phyloP scores from a whole-genome alignment of 768 basidiomycete genomes.

The Leucocoprinus leucothites region DNA sequence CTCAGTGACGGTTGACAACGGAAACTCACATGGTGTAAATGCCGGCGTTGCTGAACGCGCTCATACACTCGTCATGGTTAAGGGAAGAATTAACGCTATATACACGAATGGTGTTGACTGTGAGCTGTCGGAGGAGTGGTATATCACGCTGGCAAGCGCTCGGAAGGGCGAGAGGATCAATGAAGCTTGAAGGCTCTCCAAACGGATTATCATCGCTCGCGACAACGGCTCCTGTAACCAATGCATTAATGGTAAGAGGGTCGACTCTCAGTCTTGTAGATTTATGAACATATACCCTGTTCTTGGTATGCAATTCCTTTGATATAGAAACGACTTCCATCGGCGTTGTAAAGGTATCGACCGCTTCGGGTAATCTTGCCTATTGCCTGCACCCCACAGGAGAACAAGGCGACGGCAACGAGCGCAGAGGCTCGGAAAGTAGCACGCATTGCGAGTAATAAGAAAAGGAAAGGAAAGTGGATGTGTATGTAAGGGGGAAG shows the following conservation, averaged over 20 bases:
- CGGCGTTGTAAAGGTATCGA: slow-evolving; percentile 76
- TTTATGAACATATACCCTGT: slow-evolving; percentile 49
- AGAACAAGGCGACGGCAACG: slow-evolving; percentile 37
- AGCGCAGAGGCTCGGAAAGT: slow-evolving; percentile 29
- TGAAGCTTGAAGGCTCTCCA: slow-evolving; percentile 68
- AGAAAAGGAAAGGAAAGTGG: slow-evolving; percentile 10
- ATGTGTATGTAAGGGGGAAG: slow-evolving; percentile 2
- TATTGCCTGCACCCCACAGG: slow-evolving; percentile 61
- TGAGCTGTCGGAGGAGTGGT: slow-evolving; percentile 70
- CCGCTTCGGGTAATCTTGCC: slow-evolving; percentile 67
- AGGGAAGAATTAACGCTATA: slow-evolving; percentile 83
- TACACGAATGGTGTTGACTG: slow-evolving; percentile 78
- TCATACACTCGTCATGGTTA: slow-evolving; percentile 90
- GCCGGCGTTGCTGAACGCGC: slow-evolving; percentile 64
- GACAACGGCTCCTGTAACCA: slow-evolving; percentile 36
- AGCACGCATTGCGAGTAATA: slow-evolving; percentile 21
- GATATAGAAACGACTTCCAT: slow-evolving; percentile 82
- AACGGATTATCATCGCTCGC: slow-evolving; percentile 56
- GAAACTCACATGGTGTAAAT: slow-evolving; percentile 83
- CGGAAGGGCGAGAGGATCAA: slow-evolving; percentile 72
- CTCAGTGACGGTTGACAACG: slow-evolving; percentile 1
- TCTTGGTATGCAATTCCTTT: slow-evolving; percentile 85
- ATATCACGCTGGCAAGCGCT: slow-evolving; percentile 75
- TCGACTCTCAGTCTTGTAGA: not conserved
- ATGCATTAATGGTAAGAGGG: slow-evolving; percentile 12